phyloP scores from a whole-genome alignment of 148 eudicot genomes.

The Chenopodium quinoa region DNA sequence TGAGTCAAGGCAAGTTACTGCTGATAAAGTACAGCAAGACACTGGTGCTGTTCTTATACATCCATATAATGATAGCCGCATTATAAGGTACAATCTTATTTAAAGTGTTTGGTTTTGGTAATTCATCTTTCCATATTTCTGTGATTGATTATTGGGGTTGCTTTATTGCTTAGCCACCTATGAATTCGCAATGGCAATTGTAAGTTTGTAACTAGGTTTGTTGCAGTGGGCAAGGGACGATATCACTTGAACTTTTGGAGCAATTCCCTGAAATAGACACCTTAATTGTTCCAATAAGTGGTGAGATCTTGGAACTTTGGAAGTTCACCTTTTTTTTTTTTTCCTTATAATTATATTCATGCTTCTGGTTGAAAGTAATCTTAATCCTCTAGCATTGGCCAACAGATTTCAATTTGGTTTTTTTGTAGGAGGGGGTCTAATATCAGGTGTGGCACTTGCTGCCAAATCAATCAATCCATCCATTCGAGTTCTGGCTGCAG shows the following conservation, averaged over 20 bases:
- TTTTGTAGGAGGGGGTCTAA: conserved; percentile 86
- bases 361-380: not conserved
- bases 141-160: not conserved
- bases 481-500: conserved; percentile 83
- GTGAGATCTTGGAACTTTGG: conserved; percentile 31
- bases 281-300: conserved; percentile 83
- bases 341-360: not conserved
- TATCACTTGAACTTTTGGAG: conserved; percentile 88
- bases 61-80: conserved; percentile 82
- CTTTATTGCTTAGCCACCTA: not conserved
- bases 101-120: not conserved
- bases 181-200: not conserved
- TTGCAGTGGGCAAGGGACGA: conserved; percentile 86
- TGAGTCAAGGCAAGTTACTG: conserved; percentile 70
- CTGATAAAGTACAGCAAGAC: conserved; percentile 65
- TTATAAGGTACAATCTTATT: conserved; percentile 57
- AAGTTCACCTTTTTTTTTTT: not conserved
- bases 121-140: not conserved
- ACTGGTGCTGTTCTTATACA: conserved; percentile 90
- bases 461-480: conserved; percentile 85
- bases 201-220: conserved; percentile 10
- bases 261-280: conserved; percentile 85
- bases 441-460: conserved; percentile 90
- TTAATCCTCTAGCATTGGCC: not conserved
- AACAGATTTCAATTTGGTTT: not conserved